Evolutionary conservation across 495 filamentous ascomycete genomes (phyloP).

Genomic region (Trichoderma reesei): DNA sequence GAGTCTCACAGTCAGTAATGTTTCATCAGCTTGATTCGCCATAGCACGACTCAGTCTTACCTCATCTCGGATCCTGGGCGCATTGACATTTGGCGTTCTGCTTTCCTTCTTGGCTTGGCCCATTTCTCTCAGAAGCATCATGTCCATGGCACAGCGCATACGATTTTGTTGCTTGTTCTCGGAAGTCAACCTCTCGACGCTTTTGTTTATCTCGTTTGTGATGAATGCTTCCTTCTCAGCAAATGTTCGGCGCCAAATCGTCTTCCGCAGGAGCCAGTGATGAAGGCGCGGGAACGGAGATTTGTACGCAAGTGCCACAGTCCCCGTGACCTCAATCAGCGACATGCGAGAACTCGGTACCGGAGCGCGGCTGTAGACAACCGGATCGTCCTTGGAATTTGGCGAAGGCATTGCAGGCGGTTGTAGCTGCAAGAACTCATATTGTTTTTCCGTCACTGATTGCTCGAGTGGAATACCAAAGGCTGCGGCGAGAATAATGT

Average conservation of each 20-base stretch:
- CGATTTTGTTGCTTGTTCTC: conserved; percentile 3
- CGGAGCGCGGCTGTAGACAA: conserved; percentile 6
- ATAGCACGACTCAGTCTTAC: conserved; percentile 12
- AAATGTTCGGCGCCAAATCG: conserved; percentile 5
- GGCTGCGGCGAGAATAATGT: conserved; percentile 25
- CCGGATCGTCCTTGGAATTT: not conserved
- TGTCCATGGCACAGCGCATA: conserved; percentile 21
- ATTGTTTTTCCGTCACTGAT: not conserved
- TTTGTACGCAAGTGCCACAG: conserved; percentile 14
- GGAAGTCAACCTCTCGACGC: conserved; percentile 10
- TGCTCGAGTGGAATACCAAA: conserved; percentile 20
- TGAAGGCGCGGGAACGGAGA: conserved; percentile 13
- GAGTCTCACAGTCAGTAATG: no score
- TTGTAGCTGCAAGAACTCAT: conserved; percentile 8
- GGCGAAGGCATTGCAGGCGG: not conserved
- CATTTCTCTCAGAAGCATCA: conserved; percentile 22
- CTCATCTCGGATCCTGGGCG: conserved; percentile 17
- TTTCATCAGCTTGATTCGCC: not conserved
- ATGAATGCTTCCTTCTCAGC: conserved; percentile 17
- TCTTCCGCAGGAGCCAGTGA: conserved; percentile 12
- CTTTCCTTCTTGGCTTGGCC: conserved; percentile 17
- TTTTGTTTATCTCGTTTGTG: conserved; percentile 15
- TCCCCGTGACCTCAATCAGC: not conserved
- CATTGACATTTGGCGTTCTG: conserved; percentile 15
- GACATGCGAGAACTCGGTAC: not conserved